Evolutionary conservation across 164 flowering plant genomes (phyloP).

Genomic region (Stephania cephalantha): DNA sequence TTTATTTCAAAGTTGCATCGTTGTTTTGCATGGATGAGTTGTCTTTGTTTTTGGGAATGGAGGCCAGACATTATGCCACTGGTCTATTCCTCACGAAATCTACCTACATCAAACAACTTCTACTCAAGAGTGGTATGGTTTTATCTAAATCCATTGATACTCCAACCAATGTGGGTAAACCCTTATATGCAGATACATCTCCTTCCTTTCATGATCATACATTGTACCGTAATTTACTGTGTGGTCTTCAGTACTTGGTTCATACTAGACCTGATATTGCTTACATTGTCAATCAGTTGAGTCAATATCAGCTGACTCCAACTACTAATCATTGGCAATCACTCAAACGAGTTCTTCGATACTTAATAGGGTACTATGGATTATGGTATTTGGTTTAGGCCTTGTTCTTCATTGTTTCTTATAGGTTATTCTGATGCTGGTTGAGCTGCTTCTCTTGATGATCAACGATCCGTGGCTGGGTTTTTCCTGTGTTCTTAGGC

Average conservation of each 20-base stretch:
- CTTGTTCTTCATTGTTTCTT: not conserved
- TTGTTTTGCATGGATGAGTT: not conserved
- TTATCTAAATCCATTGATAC: not conserved
- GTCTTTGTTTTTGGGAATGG: not conserved
- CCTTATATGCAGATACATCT: too few species aligned
- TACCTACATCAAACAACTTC: not conserved
- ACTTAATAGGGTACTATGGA: not conserved
- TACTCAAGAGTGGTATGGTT: not conserved
- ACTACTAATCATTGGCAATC: not conserved
- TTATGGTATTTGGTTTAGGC: not conserved
- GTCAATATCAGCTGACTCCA: not conserved
- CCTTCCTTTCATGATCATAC: not conserved
- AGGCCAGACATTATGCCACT: not conserved
- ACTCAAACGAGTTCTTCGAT: not conserved
- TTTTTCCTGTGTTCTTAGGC: not conserved
- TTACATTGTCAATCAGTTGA: not conserved
- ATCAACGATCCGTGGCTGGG: not conserved
- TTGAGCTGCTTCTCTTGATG: not conserved
- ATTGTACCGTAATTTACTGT: not conserved
- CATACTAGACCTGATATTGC: not conserved
- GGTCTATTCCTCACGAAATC: not conserved
- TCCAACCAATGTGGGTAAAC: not conserved
- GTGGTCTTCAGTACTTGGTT: not conserved
- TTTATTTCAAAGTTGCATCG: not conserved
- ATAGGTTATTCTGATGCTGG: not conserved